Evolutionary conservation across 1,139 yeast genomes (phyloP).

Genomic region (Debaryomycetaceae sp.): DNA sequence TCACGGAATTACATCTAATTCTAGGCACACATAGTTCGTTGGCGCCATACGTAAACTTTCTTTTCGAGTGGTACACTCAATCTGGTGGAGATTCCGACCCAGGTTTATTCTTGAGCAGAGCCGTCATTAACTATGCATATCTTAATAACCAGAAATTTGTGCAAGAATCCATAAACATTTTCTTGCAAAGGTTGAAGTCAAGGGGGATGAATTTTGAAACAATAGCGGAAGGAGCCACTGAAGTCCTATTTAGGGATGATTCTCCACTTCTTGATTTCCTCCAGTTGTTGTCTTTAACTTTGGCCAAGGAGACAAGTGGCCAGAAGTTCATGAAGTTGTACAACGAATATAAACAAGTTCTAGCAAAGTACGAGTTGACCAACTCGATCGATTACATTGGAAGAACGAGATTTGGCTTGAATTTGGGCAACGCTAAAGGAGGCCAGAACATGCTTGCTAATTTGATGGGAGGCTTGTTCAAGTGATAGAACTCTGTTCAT

Average conservation of each 20-base stretch:
- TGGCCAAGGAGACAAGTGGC: slow-evolving; percentile 56
- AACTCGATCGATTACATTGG: slow-evolving; percentile 50
- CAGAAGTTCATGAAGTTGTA: slow-evolving; percentile 54
- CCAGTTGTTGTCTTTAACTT: slow-evolving; percentile 62
- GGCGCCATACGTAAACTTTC: slow-evolving; percentile 47
- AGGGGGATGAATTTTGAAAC: slow-evolving; percentile 11
- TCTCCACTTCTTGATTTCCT: slow-evolving; percentile 57
- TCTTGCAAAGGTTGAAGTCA: slow-evolving; percentile 26
- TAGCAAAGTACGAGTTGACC: slow-evolving; percentile 28
- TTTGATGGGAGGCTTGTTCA: slow-evolving; percentile 78
- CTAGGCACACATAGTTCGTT: slow-evolving; percentile 66
- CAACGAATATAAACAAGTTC: slow-evolving; percentile 29
- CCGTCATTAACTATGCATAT: slow-evolving; percentile 66
- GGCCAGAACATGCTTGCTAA: slow-evolving; percentile 73
- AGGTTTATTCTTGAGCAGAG: slow-evolving; percentile 55
- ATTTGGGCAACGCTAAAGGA: slow-evolving; percentile 51
- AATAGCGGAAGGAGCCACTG: slow-evolving; percentile 12
- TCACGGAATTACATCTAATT: slow-evolving; percentile 56
- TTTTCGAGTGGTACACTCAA: slow-evolving; percentile 56
- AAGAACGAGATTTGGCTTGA: slow-evolving; percentile 36
- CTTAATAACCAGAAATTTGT: slow-evolving; percentile 62
- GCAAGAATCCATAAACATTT: slow-evolving; percentile 38
- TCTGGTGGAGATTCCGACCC: slow-evolving; percentile 29
- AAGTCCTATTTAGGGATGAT: slow-evolving; percentile 18
- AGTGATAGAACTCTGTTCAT: slow-evolving; percentile 14